These are phyloP conservation scores for Verticillium zaregamsianum DNA, from an alignment of 2,329 filamentous ascomycete genomes.

Conservation along the genomic window DNA sequence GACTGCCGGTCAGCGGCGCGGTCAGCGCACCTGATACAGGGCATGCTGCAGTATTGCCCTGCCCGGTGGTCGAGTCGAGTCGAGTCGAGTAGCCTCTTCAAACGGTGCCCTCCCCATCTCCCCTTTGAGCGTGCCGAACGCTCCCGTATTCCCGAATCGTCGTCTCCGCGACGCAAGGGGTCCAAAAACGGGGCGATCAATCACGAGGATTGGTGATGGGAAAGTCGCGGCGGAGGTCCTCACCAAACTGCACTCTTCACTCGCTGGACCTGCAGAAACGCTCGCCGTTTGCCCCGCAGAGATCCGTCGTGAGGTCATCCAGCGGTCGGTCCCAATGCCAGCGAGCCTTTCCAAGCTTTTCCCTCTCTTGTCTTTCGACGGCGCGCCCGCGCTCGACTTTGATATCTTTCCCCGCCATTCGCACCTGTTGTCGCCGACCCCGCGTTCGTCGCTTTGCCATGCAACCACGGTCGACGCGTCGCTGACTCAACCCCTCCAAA, in stretches of 20 bases:
- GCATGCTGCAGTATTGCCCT: neutral
- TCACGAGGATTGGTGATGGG: neutral
- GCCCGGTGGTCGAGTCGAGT: neutral
- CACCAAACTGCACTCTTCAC: neutral
- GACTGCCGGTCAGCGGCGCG: neutral
- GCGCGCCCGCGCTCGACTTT: neutral
- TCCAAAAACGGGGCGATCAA: neutral
- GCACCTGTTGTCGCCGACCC: neutral
- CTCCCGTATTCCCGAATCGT: neutral
- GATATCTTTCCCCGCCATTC: neutral
- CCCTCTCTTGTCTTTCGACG: neutral
- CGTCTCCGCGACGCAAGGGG: neutral
- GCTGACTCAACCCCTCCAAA: neutral
- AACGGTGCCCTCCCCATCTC: neutral
- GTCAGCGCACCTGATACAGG: neutral
- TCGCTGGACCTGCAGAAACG: neutral
- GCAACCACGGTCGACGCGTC: neutral
- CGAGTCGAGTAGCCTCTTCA: neutral
- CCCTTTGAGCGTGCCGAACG: neutral
- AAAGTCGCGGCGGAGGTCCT: neutral
- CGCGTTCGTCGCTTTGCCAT: neutral
- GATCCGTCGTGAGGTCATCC: neutral
- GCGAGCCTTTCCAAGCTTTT: neutral
- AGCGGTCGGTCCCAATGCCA: neutral
- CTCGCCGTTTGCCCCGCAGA: neutral